phyloP scores from a whole-genome alignment of 1,139 yeast genomes.

The Hanseniaspora sp. region DNA sequence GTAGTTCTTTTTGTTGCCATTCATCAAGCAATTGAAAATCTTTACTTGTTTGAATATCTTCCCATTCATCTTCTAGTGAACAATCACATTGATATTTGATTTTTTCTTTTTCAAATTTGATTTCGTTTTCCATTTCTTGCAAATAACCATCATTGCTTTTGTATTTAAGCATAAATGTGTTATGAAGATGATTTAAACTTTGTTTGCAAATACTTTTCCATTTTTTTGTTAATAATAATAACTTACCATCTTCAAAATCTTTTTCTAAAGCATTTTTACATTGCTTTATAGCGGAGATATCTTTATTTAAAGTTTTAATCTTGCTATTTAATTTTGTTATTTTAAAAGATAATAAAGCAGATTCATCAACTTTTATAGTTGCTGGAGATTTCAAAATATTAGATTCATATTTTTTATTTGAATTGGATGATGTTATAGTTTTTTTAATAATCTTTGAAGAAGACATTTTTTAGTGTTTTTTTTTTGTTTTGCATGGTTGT shows the following conservation, averaged over 20 bases:
- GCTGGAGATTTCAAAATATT: no score
- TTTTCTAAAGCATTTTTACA: slow-evolving; percentile 31
- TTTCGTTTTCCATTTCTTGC: slow-evolving; percentile 32
- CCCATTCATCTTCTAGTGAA: slow-evolving; percentile 31
- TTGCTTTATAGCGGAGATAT: slow-evolving; percentile 29
- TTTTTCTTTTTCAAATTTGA: slow-evolving; percentile 29
- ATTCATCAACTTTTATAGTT: no score
- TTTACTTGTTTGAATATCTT: slow-evolving; percentile 31
- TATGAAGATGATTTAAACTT: slow-evolving; percentile 36
- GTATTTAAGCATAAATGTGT: slow-evolving; percentile 35
- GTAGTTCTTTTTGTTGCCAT: slow-evolving; percentile 30
- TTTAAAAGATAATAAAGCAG: background rate
- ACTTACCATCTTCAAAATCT: slow-evolving; percentile 24
- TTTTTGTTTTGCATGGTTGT: background rate
- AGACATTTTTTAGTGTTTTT: background rate
- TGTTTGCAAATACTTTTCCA: slow-evolving; percentile 38
- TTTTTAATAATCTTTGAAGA: no score
- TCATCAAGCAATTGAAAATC: slow-evolving; percentile 31
- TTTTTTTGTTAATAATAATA: slow-evolving; percentile 30
- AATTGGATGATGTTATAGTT: no score
- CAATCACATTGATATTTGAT: slow-evolving; percentile 30
- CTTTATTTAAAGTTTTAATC: slow-evolving; percentile 24
- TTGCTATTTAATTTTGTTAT: slow-evolving; percentile 24
- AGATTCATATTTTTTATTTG: background rate
- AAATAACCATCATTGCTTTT: slow-evolving; percentile 38